Percentiles rank a stretch among this genome's conserved stretches.
phyloP scores from a whole-genome alignment of 331 rosid species.

The Spiraea crenata region DNA sequence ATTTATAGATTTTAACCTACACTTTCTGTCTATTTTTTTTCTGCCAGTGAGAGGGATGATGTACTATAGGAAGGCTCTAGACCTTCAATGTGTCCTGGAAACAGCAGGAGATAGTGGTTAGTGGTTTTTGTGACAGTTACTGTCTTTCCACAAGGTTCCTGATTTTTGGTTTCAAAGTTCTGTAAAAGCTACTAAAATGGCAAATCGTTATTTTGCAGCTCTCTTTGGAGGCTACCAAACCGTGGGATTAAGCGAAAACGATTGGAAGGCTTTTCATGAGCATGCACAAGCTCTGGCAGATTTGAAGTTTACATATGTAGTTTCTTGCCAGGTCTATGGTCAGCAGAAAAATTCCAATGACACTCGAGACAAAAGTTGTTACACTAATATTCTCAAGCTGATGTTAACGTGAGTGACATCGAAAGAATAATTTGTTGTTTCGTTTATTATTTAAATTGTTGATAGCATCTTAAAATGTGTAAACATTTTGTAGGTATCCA shows the following conservation, averaged over 20 bases:
- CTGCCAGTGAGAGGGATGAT: constrained; percentile 93
- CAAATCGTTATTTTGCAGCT: constrained; percentile 39
- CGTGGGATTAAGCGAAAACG: constrained; percentile 18
- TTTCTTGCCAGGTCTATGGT: constrained; percentile 91
- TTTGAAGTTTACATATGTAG: constrained; percentile 92
- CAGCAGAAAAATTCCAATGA: constrained; percentile 68
- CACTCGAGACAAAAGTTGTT: constrained; percentile 48
- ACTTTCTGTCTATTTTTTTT: constrained; percentile 25
- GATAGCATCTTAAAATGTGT: constrained; percentile 27
- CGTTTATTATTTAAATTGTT: constrained; percentile 11
- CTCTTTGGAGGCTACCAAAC: constrained; percentile 41
- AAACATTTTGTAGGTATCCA: constrained; percentile 48
- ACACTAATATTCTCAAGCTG: constrained; percentile 70
- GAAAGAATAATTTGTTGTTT: constrained; percentile 7
- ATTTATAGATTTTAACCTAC: constrained; percentile 20
- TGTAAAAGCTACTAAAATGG: constrained; percentile 3
- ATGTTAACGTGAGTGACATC: constrained; percentile 71
- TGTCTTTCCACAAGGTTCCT: constrained; percentile 18
- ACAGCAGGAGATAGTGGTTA: constrained; percentile 56
- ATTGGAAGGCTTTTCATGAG: constrained; percentile 26
- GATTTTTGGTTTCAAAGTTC: constrained; percentile 11
- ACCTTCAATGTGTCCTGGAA: constrained; percentile 71
- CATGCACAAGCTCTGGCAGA: constrained; percentile 79
- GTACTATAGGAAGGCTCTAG: constrained; percentile 79
- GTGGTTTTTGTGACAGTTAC: constrained; percentile 28